phyloP scores from a whole-genome alignment of 2,329 filamentous ascomycete species.

The Trichothecium roseum region DNA sequence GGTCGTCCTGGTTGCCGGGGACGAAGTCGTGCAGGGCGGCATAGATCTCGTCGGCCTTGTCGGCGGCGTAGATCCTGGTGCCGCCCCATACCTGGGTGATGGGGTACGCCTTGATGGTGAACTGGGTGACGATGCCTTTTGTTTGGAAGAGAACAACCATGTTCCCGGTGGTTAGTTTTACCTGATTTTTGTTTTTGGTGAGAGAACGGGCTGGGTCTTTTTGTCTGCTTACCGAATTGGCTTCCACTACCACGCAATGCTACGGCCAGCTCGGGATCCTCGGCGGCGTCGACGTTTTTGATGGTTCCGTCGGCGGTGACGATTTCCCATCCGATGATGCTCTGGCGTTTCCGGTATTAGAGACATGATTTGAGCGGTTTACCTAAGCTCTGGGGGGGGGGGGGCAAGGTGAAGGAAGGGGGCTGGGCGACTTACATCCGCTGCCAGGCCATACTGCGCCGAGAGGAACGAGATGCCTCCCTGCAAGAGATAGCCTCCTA shows the following conservation, averaged over 20 bases:
- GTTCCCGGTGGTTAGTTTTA: too few species aligned
- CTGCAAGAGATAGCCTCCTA: constrained; percentile 15
- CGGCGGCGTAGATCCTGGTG: constrained; percentile 17
- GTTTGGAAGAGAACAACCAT: too few species aligned
- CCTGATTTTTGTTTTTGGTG: too few species aligned
- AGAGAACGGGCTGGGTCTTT: too few species aligned
- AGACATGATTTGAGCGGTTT: too few species aligned
- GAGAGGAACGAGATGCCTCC: constrained; percentile 18
- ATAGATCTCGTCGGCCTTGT: constrained; percentile 17
- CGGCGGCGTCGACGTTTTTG: constrained; percentile 13
- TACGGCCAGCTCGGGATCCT: constrained; percentile 12
- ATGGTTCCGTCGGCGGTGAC: constrained; percentile 14
- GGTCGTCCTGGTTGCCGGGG: constrained; percentile 12
- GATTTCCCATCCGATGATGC: constrained; percentile 13
- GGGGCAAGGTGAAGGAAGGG: not conserved
- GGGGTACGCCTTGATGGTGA: constrained; percentile 17
- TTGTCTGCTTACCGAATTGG: constrained; percentile 17
- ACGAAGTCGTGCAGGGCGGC: constrained; percentile 21
- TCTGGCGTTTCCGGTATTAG: constrained; percentile 6
- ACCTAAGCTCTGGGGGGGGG: too few species aligned
- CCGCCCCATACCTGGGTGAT: constrained; percentile 27
- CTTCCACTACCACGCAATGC: constrained; percentile 18
- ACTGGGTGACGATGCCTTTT: constrained; percentile 23
- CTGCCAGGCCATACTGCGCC: constrained; percentile 15
- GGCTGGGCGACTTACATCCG: constrained; percentile 11